phyloP scores from a whole-genome alignment of 2,329 filamentous ascomycete species.

The Colletotrichum costaricense region DNA sequence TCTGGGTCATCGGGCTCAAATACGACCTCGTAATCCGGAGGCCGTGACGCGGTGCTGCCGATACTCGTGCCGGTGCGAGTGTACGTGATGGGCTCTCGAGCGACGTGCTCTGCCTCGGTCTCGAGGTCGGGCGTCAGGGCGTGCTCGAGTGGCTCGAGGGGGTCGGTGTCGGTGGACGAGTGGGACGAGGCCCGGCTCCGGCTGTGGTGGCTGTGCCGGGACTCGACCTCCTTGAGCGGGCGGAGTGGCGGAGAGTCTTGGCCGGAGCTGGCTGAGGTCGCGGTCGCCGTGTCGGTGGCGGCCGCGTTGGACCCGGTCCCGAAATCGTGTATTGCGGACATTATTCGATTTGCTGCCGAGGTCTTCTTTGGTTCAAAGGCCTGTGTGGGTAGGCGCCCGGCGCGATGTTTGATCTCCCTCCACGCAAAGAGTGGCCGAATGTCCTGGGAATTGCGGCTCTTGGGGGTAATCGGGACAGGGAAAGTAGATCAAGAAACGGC shows the following conservation, averaged over 20 bases:
- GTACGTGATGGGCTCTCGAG: constrained; percentile 53
- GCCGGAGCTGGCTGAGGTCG: constrained; percentile 20
- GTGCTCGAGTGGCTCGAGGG: constrained; percentile 48
- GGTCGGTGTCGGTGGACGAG: constrained; percentile 34
- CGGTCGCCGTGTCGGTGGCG: constrained; percentile 19
- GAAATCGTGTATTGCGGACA: constrained; percentile 22
- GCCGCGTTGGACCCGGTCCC: constrained; percentile 29
- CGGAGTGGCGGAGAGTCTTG: constrained; percentile 29
- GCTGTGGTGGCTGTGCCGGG: constrained; percentile 30
- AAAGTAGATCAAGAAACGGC: neutral
- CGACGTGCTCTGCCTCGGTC: constrained; percentile 52
- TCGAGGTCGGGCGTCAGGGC: constrained; percentile 50
- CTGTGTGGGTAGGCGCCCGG: neutral
- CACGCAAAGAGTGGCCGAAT: neutral
- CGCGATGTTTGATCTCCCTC: neutral
- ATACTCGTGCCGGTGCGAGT: constrained; percentile 52
- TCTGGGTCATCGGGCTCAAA: constrained; percentile 72
- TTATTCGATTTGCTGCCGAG: neutral
- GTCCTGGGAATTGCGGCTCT: neutral
- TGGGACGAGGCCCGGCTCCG: constrained; percentile 15
- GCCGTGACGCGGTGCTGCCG: constrained; percentile 53
- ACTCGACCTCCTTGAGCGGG: constrained; percentile 13
- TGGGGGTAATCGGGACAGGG: neutral
- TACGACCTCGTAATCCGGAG: constrained; percentile 77
- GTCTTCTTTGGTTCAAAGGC: neutral